Evolutionary conservation across 495 filamentous ascomycete genomes (phyloP).

Genomic region (Hypoxylon subgilvum): DNA sequence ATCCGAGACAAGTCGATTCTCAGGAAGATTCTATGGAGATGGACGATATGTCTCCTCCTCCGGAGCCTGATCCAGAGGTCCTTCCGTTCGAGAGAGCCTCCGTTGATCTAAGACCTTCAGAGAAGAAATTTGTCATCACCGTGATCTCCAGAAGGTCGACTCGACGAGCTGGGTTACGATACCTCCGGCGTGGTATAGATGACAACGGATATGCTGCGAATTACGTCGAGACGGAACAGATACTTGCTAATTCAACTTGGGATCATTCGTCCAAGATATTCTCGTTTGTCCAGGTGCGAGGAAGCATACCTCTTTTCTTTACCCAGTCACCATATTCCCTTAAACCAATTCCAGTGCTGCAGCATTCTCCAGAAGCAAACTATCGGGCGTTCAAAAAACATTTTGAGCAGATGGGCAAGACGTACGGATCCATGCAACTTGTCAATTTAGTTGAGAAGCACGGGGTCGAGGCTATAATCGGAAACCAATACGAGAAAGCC

Average conservation of each 20-base stretch:
- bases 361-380: conserved; percentile 78
- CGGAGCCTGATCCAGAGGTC: conserved; percentile 16
- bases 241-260: conserved; percentile 71
- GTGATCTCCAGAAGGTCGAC: conserved; percentile 84
- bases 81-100: conserved; percentile 26
- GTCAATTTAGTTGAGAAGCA: conserved; percentile 87
- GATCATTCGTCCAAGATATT: conserved; percentile 66
- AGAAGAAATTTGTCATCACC: conserved; percentile 73
- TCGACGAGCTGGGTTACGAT: conserved; percentile 84
- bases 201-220: conserved; percentile 89
- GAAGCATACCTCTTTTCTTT: conserved; percentile 91
- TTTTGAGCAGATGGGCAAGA: conserved; percentile 66
- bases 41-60: conserved; percentile 38
- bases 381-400: conserved; percentile 77
- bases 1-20: conserved; percentile 53
- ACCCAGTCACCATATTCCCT: conserved; percentile 91
- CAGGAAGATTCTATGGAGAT: conserved; percentile 52
- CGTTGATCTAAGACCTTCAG: conserved; percentile 42
- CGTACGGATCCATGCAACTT: conserved; percentile 79
- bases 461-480: conserved; percentile 77
- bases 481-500: conserved; percentile 73
- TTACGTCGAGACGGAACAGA: conserved; percentile 90
- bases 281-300: conserved; percentile 84
- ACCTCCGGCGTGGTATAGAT: conserved; percentile 89
- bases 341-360: conserved; percentile 81